Evolutionary conservation across 169 alveolate genomes (phyloP).

Genomic region (Plasmodium ovale): DNA sequence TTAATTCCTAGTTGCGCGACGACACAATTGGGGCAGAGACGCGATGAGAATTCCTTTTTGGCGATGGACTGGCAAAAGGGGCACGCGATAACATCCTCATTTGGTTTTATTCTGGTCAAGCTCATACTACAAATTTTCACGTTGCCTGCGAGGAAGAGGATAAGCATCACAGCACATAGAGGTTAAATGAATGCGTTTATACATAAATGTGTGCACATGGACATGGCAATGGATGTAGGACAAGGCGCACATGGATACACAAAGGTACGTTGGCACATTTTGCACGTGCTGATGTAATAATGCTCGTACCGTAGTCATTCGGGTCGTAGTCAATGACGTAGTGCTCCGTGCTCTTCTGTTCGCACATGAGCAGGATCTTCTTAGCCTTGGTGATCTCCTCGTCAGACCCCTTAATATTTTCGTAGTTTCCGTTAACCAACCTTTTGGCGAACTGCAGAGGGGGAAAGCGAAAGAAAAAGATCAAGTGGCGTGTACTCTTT

Average conservation of each 20-base stretch:
- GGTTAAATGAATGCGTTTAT: no score
- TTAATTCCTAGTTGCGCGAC: conserved; percentile 71
- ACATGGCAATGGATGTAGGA: no score
- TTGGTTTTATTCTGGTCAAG: conserved; percentile 41
- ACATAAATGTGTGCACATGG: not conserved
- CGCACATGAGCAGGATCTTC: conserved; percentile 79
- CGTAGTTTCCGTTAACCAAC: conserved; percentile 69
- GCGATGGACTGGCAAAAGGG: conserved; percentile 73
- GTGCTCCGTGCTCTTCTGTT: conserved; percentile 82
- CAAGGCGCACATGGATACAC: no score
- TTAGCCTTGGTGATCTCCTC: conserved; percentile 79
- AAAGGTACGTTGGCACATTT: not conserved
- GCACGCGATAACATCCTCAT: conserved; percentile 39
- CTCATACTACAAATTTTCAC: conserved; percentile 64
- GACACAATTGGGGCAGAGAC: conserved; percentile 53
- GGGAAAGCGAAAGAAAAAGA: conserved; percentile 5
- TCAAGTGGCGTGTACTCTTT: not conserved
- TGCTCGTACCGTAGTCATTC: conserved; percentile 72
- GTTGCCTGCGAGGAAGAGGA: conserved; percentile 2
- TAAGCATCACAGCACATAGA: no score
- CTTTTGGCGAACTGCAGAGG: conserved; percentile 60
- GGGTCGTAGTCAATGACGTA: conserved; percentile 80
- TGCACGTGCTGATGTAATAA: not conserved
- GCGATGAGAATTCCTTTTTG: conserved; percentile 25
- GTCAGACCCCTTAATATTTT: conserved; percentile 70